Evolutionary conservation across 345 rosid genomes (phyloP).

Genomic region (Schrenkiella parvula): DNA sequence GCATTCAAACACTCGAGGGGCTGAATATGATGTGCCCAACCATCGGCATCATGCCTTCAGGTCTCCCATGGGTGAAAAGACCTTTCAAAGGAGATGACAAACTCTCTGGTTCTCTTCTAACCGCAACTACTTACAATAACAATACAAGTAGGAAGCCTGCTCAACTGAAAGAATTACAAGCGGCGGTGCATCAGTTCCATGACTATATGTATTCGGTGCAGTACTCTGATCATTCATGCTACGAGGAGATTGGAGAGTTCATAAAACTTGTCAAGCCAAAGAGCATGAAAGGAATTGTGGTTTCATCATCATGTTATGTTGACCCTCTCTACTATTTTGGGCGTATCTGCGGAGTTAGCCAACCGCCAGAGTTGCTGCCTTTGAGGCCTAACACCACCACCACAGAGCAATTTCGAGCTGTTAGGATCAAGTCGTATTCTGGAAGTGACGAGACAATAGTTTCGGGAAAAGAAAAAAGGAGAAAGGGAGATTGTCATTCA

Average conservation of each 20-base stretch:
- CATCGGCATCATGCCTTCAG: slow-evolving; percentile 84
- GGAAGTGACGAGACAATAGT: background rate
- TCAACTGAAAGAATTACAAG: slow-evolving; percentile 1
- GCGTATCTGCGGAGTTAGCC: slow-evolving; percentile 42
- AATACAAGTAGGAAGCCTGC: slow-evolving; percentile 2
- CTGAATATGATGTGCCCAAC: slow-evolving; percentile 61
- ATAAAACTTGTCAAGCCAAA: slow-evolving; percentile 58
- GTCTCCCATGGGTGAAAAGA: slow-evolving; percentile 67
- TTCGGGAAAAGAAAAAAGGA: slow-evolving; percentile 28
- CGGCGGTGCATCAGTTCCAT: slow-evolving; percentile 41
- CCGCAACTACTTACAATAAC: slow-evolving; percentile 25
- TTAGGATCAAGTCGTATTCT: slow-evolving; percentile 20
- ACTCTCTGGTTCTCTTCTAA: slow-evolving; percentile 41
- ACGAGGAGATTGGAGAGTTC: slow-evolving; percentile 58
- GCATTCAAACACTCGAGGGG: slow-evolving; percentile 60
- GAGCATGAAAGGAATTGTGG: slow-evolving; percentile 62
- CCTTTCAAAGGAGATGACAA: slow-evolving; percentile 37
- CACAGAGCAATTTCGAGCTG: slow-evolving; percentile 1
- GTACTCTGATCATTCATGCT: slow-evolving; percentile 80
- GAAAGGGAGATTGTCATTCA: slow-evolving; percentile 3
- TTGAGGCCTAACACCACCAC: slow-evolving; percentile 26
- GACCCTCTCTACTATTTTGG: slow-evolving; percentile 70
- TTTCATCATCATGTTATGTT: slow-evolving; percentile 56
- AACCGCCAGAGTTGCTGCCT: slow-evolving; percentile 26
- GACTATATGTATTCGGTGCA: slow-evolving; percentile 52